Base-by-base conservation (phyloP, 257 asterid species). In the Haberlea rhodopensis region DNA sequence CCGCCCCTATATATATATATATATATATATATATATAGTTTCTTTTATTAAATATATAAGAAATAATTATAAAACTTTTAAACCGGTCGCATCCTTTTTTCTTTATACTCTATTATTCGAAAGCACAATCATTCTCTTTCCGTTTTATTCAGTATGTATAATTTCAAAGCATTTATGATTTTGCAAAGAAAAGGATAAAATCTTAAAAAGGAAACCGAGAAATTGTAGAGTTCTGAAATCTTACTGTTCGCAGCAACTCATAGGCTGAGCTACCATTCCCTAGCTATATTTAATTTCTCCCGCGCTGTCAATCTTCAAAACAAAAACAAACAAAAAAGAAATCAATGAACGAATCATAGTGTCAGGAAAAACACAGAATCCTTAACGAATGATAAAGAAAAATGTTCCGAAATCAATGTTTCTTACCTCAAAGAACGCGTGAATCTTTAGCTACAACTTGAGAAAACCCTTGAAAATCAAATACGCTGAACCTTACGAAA, bases 191-290 rank as follows among this genome's bases (percentile, higher is more conserved):
- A 21, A 20, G 66, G 16, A 48, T 31, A 62, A 57, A 40, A 45
- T 21, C 48, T 23, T 40, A 37, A 57, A 48, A 20, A 19, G 53
- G 22, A 70, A 26, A 26, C 9, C 11, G 70, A 63, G 48, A 57
- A 61, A 25, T 70, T 87, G 90, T 81, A 89, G 79, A 80, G 68
- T 66, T 76, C 26, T 71, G 92, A 86, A 79, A 84, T 81, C 81
- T 70, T 72, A 78, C 68, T 65, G 56, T 68, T 62, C 66, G 20
- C 13, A 63, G 77, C 72, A 76, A 65, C 46, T 72, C 79, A 87
- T 62, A 75, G 73, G 82, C 87, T 58, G 18, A 62, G 71, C 63
- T 59, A 45, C 22, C 65, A 25, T 59, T 58, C 29, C 69, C 49
- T 65, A 65, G 31, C 56, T 60, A 32, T 64, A 69, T 62, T 25